Percentiles rank a stretch among this genome's conserved stretches.
These are phyloP conservation scores for Komagataella populi DNA, from an alignment of 805 yeast genomes.

Conservation along the genomic window DNA sequence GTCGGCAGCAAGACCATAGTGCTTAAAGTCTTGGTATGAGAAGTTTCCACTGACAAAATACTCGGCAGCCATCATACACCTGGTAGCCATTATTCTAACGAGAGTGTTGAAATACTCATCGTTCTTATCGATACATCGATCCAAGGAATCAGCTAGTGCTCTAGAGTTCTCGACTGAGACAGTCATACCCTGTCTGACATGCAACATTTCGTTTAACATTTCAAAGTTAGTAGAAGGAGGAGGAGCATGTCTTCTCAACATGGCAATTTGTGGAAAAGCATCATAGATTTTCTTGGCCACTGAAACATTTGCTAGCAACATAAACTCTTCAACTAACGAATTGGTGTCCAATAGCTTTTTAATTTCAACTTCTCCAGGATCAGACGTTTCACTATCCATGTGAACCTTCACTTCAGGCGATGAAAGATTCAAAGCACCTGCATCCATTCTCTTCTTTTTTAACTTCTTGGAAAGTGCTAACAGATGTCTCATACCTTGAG, in stretches of 20 bases:
- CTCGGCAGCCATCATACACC: slow-evolving; percentile 99
- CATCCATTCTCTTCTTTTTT: slow-evolving; percentile 75
- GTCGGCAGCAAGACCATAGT: slow-evolving; percentile 95
- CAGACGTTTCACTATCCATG: slow-evolving; percentile 94
- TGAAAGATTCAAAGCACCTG: slow-evolving; percentile 93
- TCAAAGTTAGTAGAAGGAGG: slow-evolving; percentile 95
- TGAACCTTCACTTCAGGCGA: slow-evolving; percentile 97
- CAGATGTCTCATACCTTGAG: slow-evolving; percentile 79
- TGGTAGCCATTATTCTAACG: slow-evolving; percentile 90
- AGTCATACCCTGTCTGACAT: slow-evolving; percentile 62
- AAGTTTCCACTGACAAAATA: slow-evolving; percentile 86
- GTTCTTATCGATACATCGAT: slow-evolving; percentile 65
- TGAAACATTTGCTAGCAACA: slow-evolving; percentile 92
- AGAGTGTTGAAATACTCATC: slow-evolving; percentile 91
- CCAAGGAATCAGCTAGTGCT: slow-evolving; percentile 87
- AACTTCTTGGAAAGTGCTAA: slow-evolving; percentile 69
- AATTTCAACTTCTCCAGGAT: slow-evolving; percentile 90
- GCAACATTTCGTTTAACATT: slow-evolving; percentile 73
- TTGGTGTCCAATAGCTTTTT: slow-evolving; percentile 82
- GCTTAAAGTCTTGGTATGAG: slow-evolving; percentile 85
- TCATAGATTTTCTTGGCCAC: slow-evolving; percentile 90
- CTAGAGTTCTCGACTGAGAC: slow-evolving; percentile 77
- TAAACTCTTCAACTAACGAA: slow-evolving; percentile 94
- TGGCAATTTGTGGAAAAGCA: slow-evolving; percentile 94
- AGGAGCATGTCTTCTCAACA: slow-evolving; percentile 96